Evolutionary conservation across 164 flowering plant species (phyloP), one percentile per base, ranked within the genome.

Genomic region (Vitis cinerea): DNA sequence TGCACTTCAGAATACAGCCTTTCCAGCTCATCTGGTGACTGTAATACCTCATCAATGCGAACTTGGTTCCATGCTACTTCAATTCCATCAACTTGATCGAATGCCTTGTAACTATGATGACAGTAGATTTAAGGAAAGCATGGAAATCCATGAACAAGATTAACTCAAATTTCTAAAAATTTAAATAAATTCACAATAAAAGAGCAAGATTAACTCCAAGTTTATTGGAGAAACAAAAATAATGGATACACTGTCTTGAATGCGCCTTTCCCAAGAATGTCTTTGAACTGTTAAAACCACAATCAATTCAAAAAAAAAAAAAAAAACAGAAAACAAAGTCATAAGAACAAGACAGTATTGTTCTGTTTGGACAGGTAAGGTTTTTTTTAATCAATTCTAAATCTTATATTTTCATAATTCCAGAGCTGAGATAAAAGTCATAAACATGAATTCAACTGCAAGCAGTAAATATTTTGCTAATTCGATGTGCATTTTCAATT

Each of bases 41-140:
- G 88, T 52, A 88, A 55, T 19, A 83, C 87, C 50, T 88, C 88
- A 37, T 83, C 87, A 8, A 88, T 78, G 63, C 67, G 75, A 58
- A 90, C 80, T 74, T 86, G 89, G 74, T 74, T 90, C 94, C 87
- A 89, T 30, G 93, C 93, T 48, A 89, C 89, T 73, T 89, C 91
- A 66, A 89, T 84, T 53, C 93, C 93, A 66, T 89, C 84, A 70
- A 84, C 74, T 79, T 84, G 82, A 79, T 89, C 93, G 73, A 89
- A 87, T 60, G 83, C 88, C 72, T 72, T 87, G 73, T 83, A 86
- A 57, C 89, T 88, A 78, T 54, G 61, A 62, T 16, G 31, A 31
- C 17, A 54, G 4, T 30, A 23, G 19, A 52, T 66, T 57, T 61
- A 75, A 74, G 50, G 66, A 64, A 69, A 55, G 27, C 47, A 72